Evolutionary conservation across 768 basidiomycete species (phyloP).

Genomic region (Boletus subcaerulescens): DNA sequence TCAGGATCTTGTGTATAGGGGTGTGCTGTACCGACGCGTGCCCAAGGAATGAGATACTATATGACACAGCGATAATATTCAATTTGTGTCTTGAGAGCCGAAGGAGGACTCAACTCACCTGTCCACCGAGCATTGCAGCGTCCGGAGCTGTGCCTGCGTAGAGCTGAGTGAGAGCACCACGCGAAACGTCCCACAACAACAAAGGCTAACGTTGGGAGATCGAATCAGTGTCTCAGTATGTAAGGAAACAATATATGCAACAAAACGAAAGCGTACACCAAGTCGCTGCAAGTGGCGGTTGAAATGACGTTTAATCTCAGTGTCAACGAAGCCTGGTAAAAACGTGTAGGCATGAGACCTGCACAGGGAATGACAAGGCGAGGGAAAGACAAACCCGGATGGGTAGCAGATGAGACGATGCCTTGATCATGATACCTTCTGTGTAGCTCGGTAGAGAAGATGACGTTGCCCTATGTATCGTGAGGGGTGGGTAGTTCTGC

Average conservation of each 20-base stretch:
- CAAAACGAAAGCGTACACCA: not conserved
- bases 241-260: not conserved
- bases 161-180: slow-evolving; percentile 8
- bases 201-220: not conserved
- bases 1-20: slow-evolving; percentile 4
- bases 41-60: slow-evolving; percentile 10
- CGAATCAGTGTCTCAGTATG: not conserved
- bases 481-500: not conserved
- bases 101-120: not conserved
- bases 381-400: slow-evolving; percentile 36
- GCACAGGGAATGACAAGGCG: not conserved
- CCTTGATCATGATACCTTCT: slow-evolving; percentile 43
- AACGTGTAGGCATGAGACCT: not conserved
- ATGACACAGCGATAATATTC: not conserved
- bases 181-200: not conserved
- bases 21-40: not conserved
- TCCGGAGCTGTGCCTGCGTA: slow-evolving; percentile 8
- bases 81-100: not conserved
- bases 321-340: not conserved
- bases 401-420: slow-evolving; percentile 41
- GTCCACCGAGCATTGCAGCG: slow-evolving; percentile 3
- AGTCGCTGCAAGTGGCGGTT: not conserved
- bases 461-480: slow-evolving; percentile 38
- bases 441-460: slow-evolving; percentile 45
- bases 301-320: slow-evolving; percentile 5